phyloP scores from a whole-genome alignment of 202 grass and related monocot genomes.

The Dendrocalamus latiflorus region DNA sequence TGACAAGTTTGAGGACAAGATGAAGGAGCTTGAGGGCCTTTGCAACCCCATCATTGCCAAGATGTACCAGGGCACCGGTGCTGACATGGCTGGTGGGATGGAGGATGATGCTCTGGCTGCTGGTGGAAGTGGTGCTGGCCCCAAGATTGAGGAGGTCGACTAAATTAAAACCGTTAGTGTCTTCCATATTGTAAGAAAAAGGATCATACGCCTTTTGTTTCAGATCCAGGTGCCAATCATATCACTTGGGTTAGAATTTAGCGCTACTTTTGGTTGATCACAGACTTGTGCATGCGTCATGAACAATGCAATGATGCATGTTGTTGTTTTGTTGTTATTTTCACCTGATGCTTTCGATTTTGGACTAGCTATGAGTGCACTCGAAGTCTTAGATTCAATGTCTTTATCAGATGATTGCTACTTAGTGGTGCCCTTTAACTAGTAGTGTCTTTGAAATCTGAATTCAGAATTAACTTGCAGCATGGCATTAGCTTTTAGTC shows the following conservation, averaged over 20 bases:
- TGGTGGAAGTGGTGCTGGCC: slow-evolving; percentile 42
- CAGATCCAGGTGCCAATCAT: slow-evolving; percentile 31
- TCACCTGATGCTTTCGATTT: not conserved
- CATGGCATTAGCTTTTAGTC: not conserved
- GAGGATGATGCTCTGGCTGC: slow-evolving; percentile 47
- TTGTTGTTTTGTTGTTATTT: not conserved
- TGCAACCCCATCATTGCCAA: slow-evolving; percentile 79
- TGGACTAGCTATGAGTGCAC: not conserved
- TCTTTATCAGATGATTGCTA: not conserved
- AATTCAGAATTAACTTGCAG: not conserved
- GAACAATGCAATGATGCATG: slow-evolving; percentile 17
- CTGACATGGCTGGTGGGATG: slow-evolving; percentile 62
- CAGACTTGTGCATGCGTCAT: not conserved
- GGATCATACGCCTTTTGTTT: slow-evolving; percentile 15
- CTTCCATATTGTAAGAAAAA: not conserved
- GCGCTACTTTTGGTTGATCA: not conserved
- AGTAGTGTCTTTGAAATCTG: not conserved
- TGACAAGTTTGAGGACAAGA: slow-evolving; percentile 65
- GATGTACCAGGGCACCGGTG: slow-evolving; percentile 66
- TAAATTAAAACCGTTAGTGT: slow-evolving; percentile 17
- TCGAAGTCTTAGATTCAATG: not conserved
- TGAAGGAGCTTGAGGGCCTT: slow-evolving; percentile 63
- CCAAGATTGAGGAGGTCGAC: no score
- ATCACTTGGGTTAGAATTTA: slow-evolving; percentile 26
- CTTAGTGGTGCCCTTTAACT: not conserved